Conservation (phyloP, 768 basidiomycete genomes). For the Pisolithus microcarpus region DNA sequence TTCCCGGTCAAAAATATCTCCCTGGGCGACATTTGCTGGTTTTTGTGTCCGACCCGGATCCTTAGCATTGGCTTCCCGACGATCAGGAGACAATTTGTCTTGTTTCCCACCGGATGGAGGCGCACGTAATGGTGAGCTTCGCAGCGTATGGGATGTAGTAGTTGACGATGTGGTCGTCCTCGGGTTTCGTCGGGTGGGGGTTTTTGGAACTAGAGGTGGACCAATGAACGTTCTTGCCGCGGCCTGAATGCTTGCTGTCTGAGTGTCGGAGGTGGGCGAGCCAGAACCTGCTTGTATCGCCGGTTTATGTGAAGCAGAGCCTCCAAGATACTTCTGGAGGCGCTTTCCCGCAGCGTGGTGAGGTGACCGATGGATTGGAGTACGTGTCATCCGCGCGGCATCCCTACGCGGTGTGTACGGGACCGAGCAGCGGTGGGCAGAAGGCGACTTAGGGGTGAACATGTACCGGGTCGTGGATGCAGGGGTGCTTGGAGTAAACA, state of each 20-base stretch:
- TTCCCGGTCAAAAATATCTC: slow-evolving; percentile 24
- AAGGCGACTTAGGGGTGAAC: slow-evolving; percentile 19
- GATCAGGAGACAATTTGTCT: not conserved
- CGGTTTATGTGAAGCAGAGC: not conserved
- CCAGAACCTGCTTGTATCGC: not conserved
- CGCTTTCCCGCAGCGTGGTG: slow-evolving; percentile 1
- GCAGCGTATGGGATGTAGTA: not conserved
- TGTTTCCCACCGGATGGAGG: not conserved
- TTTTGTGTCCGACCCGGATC: slow-evolving; percentile 7
- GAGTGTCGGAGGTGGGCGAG: slow-evolving; percentile 10
- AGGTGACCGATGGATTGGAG: slow-evolving; percentile 15
- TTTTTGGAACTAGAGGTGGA: slow-evolving; percentile 20
- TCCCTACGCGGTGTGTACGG: slow-evolving; percentile 10
- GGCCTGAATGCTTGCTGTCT: slow-evolving; percentile 4
- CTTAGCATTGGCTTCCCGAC: not conserved
- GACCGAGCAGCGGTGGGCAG: slow-evolving; percentile 1
- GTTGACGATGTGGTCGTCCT: not conserved
- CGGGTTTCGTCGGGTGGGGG: not conserved
- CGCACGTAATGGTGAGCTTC: not conserved
- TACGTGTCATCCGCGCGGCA: slow-evolving; percentile 2
- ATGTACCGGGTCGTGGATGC: slow-evolving; percentile 2
- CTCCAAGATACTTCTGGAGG: not conserved
- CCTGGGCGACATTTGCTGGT: slow-evolving; percentile 19
- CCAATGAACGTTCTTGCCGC: slow-evolving; percentile 17
- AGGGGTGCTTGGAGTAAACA: slow-evolving; percentile 18